Evolutionary conservation across 2,329 filamentous ascomycete species (phyloP).

Genomic region (Cladophialophora immunda): DNA sequence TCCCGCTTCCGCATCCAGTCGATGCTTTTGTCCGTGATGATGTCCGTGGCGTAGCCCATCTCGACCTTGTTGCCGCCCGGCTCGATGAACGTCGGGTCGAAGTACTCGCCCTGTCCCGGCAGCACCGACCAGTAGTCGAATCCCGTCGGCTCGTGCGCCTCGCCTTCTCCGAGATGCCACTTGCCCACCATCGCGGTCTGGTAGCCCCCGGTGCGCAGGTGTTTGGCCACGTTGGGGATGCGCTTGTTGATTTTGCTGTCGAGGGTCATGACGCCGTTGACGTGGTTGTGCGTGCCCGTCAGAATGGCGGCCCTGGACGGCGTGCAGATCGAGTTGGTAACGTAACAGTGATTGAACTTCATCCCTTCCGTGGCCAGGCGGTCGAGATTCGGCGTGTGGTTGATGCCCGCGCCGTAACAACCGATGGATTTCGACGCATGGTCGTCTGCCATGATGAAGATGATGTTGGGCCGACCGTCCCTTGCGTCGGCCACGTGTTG

Average conservation of each 20-base stretch:
- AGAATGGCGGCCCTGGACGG: slow-evolving; percentile 61
- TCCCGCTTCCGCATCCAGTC: slow-evolving; percentile 47
- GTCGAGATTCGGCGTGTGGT: slow-evolving; percentile 62
- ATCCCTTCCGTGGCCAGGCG: slow-evolving; percentile 60
- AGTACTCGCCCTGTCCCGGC: slow-evolving; percentile 63
- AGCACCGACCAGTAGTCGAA: slow-evolving; percentile 64
- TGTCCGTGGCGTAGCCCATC: slow-evolving; percentile 59
- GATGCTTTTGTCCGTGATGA: slow-evolving; percentile 4
- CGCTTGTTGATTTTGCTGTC: slow-evolving; percentile 60
- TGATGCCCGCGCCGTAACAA: slow-evolving; percentile 61
- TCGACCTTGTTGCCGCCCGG: slow-evolving; percentile 44
- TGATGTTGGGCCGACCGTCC: slow-evolving; percentile 41
- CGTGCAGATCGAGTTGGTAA: slow-evolving; percentile 64
- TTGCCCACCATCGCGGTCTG: slow-evolving; percentile 64
- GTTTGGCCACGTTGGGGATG: slow-evolving; percentile 62
- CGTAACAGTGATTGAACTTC: slow-evolving; percentile 63
- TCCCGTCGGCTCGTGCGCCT: slow-evolving; percentile 56
- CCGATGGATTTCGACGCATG: slow-evolving; percentile 62
- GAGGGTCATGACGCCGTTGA: slow-evolving; percentile 62
- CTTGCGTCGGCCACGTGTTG: too few species aligned
- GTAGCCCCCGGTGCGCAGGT: slow-evolving; percentile 57
- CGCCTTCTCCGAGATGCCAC: slow-evolving; percentile 63
- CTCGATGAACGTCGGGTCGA: slow-evolving; percentile 61
- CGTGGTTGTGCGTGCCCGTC: slow-evolving; percentile 62
- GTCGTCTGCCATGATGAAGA: slow-evolving; percentile 66